These are phyloP conservation scores for Cladophialophora immunda DNA, from an alignment of 2,329 filamentous ascomycete genomes.

Conservation along the genomic window DNA sequence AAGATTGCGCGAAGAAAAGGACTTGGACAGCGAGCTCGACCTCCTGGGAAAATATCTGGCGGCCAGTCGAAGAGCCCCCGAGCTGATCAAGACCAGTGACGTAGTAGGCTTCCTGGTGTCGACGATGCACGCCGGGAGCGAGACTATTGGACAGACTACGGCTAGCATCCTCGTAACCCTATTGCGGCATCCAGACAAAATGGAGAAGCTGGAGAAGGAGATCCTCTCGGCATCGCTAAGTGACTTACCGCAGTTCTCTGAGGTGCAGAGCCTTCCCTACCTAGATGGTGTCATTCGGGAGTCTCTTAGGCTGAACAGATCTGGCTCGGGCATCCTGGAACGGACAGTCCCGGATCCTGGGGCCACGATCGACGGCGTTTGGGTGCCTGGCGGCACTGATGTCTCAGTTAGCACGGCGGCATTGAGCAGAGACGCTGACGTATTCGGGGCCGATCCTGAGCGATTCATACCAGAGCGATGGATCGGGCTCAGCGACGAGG, in stretches of 20 bases:
- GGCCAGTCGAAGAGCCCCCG: constrained; percentile 65
- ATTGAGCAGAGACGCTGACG: constrained; percentile 49
- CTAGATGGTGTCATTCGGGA: constrained; percentile 32
- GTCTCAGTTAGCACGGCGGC: constrained; percentile 47
- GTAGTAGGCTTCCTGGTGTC: constrained; percentile 31
- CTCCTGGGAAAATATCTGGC: constrained; percentile 80
- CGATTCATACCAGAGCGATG: constrained; percentile 56
- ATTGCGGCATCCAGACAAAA: constrained; percentile 50
- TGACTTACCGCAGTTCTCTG: constrained; percentile 43
- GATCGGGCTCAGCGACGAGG: constrained; percentile 46
- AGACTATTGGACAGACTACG: constrained; percentile 28
- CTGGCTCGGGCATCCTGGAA: constrained; percentile 36
- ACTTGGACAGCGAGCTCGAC: constrained; percentile 56
- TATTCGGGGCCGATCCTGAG: constrained; percentile 51
- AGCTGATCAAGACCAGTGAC: constrained; percentile 16
- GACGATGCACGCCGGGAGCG: constrained; percentile 33
- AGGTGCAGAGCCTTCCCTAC: constrained; percentile 67
- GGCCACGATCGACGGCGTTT: constrained; percentile 30
- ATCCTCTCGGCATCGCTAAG: constrained; percentile 22
- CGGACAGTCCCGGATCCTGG: constrained; percentile 37
- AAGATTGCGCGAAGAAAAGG: constrained; percentile 7
- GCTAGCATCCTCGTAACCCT: constrained; percentile 50
- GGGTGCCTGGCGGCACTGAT: constrained; percentile 28
- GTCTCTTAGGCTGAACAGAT: constrained; percentile 18
- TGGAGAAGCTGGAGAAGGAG: constrained; percentile 27